Evolutionary conservation across 371 early-diverging fungal genomes (phyloP).

Genomic region (Mortierella sp.): DNA sequence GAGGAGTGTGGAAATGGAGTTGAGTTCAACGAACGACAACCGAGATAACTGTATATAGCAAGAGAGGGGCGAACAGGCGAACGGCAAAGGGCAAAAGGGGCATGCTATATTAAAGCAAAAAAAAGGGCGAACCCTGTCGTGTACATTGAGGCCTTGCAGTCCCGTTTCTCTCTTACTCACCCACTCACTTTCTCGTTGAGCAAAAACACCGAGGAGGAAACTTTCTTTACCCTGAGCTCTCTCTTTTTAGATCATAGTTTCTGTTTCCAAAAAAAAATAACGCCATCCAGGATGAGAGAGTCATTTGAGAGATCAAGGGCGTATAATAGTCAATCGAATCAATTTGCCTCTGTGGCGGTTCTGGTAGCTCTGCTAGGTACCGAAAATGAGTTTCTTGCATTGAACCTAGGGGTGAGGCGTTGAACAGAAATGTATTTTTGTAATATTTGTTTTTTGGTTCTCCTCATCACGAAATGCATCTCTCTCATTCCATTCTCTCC

Average conservation of each 20-base stretch:
- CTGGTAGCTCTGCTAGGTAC: no score
- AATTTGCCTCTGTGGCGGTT: no score
- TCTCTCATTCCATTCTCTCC: neutral
- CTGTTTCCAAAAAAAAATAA: no score
- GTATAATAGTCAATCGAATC: no score
- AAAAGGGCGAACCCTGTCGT: neutral
- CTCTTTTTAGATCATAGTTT: no score
- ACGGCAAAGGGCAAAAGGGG: neutral
- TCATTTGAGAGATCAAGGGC: no score
- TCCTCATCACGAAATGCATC: slow-evolving; percentile 1
- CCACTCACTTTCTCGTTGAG: neutral
- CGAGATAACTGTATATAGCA: neutral
- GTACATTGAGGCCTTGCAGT: neutral
- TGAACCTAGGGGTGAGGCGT: neutral
- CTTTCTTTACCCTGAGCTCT: no score
- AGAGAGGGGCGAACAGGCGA: neutral
- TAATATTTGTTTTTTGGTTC: neutral
- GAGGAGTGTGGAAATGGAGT: neutral
- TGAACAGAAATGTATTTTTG: neutral
- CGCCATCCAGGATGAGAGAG: no score
- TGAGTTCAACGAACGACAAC: neutral
- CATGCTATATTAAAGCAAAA: neutral
- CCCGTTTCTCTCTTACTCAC: neutral
- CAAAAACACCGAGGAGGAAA: neutral
- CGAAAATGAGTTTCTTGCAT: neutral